Conservation (phyloP, 1,284 basidiomycete species). For the Microbotryum violaceum region DNA sequence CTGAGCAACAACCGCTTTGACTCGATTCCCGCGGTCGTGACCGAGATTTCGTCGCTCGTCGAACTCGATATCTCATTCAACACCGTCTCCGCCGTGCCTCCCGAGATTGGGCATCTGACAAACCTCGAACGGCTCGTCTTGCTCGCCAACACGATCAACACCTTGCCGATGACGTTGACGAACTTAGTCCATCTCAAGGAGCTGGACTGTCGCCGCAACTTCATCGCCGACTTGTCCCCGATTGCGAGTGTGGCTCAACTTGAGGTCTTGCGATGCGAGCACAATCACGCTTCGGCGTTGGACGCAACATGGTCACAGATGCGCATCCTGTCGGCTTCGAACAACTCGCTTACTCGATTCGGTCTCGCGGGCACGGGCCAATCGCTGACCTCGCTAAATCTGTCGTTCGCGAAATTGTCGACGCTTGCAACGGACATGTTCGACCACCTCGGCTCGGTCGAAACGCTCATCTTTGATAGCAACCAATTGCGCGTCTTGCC, state of each 20-base stretch:
- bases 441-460: slow-evolving; percentile 64
- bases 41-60: slow-evolving; percentile 61
- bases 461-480: slow-evolving; percentile 66
- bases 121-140: slow-evolving; percentile 70
- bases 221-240: slow-evolving; percentile 63
- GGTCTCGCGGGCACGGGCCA: slow-evolving; percentile 47
- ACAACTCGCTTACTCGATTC: slow-evolving; percentile 51
- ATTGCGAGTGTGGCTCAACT: slow-evolving; percentile 64
- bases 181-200: slow-evolving; percentile 58
- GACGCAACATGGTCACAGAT: slow-evolving; percentile 46
- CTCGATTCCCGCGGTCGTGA: slow-evolving; percentile 68
- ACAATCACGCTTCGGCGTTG: slow-evolving; percentile 71
- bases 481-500: slow-evolving; percentile 83
- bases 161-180: slow-evolving; percentile 62
- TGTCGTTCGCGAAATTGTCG: slow-evolving; percentile 85
- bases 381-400: slow-evolving; percentile 73
- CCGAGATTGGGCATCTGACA: slow-evolving; percentile 64
- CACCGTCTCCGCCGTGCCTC: slow-evolving; percentile 70
- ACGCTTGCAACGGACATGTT: slow-evolving; percentile 67
- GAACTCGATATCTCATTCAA: slow-evolving; percentile 97
- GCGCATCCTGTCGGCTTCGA: slow-evolving; percentile 56
- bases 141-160: slow-evolving; percentile 76
- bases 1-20: slow-evolving; percentile 96
- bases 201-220: slow-evolving; percentile 77
- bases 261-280: slow-evolving; percentile 62